Base-by-base conservation (phyloP, 2,329 filamentous ascomycete species). In the Diplocarpon rosae region DNA sequence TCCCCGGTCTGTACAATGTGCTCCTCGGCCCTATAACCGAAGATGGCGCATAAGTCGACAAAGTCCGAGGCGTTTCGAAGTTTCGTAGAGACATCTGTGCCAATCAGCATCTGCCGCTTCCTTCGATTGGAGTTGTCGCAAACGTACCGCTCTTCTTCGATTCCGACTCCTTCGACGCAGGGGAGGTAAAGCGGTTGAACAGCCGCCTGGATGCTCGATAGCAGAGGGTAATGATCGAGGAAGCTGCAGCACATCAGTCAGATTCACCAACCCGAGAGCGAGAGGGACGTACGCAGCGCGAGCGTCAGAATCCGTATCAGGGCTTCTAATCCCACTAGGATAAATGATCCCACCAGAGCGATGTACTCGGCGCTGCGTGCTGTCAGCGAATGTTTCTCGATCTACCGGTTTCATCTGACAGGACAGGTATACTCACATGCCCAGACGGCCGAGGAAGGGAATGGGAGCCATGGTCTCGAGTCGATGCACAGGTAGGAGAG, bases 1-100 rank as follows among this genome's bases (percentile, higher is more conserved):
- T 98, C 92, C 50, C 79, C 80, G 2, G 92, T 98, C 65, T 95
- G 89, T 10, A 94, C 85, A 39, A 98, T 82, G 63, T 98, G 92
- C 66, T 98, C 92, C 63, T 98, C 92, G 5, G 90, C 86, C 56
- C 86, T 83, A 65, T 95, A 96, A 37, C 89, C 90, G 64, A 82
- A 95, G 11, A 95, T 68, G 32, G 80, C 82, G 65, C 90, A 96
- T n/a, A 98, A 75, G 60, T 96, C 90, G 37, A 87, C 79, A 62
- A 98, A 96, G 60, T 96, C 92, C 49, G 85, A 78, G 4, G 90
- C 87, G 60, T 92, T 82, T 45, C 87, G 83, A 46, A 98, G 80
- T 8, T 80, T 78, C n/a, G 69, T 75, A 32, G 85, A 86, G 45
- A 87, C 72, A 32, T 75, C 78, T 79, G 51, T 33, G 11, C 17